Evolutionary conservation across 2,329 filamentous ascomycete species (phyloP).

Genomic region (Orbilia brochopaga): DNA sequence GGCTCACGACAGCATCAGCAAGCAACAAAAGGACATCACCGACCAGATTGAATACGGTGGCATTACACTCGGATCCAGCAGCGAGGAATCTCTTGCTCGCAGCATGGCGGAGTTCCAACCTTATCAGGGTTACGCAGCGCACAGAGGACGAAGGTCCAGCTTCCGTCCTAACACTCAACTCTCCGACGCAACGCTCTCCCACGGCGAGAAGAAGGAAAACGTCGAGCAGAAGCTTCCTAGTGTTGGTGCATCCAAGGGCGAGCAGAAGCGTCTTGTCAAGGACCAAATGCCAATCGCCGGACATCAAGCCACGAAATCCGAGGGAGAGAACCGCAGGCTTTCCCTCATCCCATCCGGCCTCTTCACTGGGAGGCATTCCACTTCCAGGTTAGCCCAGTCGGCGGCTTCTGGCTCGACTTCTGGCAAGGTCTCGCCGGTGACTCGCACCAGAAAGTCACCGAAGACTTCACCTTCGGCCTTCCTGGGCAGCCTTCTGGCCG

Average conservation of each 20-base stretch:
- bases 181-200: background rate
- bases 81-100: background rate
- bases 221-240: background rate
- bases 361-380: too few relatives aligned
- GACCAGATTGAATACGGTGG: constrained; percentile 25
- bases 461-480: background rate
- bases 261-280: background rate
- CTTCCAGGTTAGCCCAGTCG: too few relatives aligned
- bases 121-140: background rate
- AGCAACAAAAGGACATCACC: background rate
- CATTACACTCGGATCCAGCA: constrained; percentile 9
- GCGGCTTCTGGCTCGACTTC: too few relatives aligned
- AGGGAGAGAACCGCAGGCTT: too few relatives aligned
- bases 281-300: background rate
- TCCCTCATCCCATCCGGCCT: too few relatives aligned
- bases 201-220: constrained; percentile 19
- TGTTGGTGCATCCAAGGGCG: background rate
- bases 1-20: constrained; percentile 1
- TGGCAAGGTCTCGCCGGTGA: too few relatives aligned
- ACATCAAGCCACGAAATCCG: background rate
- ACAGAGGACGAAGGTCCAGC: background rate
- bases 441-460: background rate
- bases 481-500: background rate
- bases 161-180: background rate
- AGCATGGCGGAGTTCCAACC: constrained; percentile 10